Conservation (phyloP, 2,329 filamentous ascomycete genomes). For the Monilinia aucupariae region DNA sequence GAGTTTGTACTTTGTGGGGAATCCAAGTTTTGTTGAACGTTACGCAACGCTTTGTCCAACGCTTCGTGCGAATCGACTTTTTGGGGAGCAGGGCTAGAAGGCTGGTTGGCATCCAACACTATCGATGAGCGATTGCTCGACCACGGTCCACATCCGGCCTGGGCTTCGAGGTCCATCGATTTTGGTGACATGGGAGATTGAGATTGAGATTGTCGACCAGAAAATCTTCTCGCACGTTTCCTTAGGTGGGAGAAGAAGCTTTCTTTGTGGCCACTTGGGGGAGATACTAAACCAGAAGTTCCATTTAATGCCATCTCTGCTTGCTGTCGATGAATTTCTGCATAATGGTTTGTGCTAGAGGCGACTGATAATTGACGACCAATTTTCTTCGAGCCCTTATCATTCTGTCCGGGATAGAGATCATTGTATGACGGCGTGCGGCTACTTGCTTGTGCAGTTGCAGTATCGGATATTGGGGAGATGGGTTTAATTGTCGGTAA, state of each 20-base stretch:
- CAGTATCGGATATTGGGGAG: conserved; percentile 90
- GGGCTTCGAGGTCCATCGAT: conserved; percentile 86
- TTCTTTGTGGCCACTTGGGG: conserved; percentile 77
- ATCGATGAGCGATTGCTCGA: conserved; percentile 79
- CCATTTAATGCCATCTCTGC: conserved; percentile 83
- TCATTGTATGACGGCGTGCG: conserved; percentile 52
- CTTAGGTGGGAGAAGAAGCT: conserved; percentile 97
- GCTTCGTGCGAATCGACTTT: conserved; percentile 56
- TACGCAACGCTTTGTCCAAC: conserved; percentile 52
- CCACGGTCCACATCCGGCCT: conserved; percentile 87
- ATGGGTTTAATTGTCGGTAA: conserved; percentile 90
- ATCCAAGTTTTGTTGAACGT: conserved; percentile 48
- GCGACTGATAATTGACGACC: conserved; percentile 88
- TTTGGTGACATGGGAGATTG: conserved; percentile 73
- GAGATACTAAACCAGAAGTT: conserved; percentile 67
- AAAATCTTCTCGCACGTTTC: conserved; percentile 87
- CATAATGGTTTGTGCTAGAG: conserved; percentile 88
- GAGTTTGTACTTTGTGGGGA: conserved; percentile 34
- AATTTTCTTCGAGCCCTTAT: conserved; percentile 80
- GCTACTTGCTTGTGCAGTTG: conserved; percentile 80
- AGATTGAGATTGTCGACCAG: conserved; percentile 70
- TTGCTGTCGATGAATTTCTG: conserved; percentile 83
- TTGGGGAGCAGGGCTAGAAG: conserved; percentile 42
- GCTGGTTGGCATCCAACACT: conserved; percentile 55
- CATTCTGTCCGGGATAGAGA: conserved; percentile 43